Percentiles rank a stretch among this genome's conserved stretches.
These are phyloP conservation scores for Striga hermonthica DNA, from an alignment of 305 asterid genomes.

Conservation along the genomic window DNA sequence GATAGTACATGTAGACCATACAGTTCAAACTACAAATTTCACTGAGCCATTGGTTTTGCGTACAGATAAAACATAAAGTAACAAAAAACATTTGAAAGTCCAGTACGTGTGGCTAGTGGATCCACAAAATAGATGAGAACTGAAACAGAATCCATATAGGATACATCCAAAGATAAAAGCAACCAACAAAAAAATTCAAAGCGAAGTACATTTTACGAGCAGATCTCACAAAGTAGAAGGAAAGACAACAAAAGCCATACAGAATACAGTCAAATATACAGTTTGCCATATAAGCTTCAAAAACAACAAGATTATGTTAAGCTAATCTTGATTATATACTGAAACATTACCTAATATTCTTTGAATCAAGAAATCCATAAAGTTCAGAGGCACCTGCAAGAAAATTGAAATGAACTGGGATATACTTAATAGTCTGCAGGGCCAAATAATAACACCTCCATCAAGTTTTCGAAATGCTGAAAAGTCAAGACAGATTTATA, in stretches of 20 bases:
- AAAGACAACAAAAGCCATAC: neutral
- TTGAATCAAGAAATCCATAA: slow-evolving; percentile 70
- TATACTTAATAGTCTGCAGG: neutral
- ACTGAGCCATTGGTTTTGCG: too few relatives aligned
- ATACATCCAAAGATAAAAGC: too few relatives aligned
- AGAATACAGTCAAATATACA: slow-evolving; percentile 8
- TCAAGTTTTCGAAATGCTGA: neutral
- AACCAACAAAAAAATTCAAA: neutral
- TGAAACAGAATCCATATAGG: too few relatives aligned
- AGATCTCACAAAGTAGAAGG: neutral
- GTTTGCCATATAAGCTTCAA: slow-evolving; percentile 5
- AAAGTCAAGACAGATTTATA: too few relatives aligned
- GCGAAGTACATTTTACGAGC: neutral
- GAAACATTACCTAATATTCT: slow-evolving; percentile 56
- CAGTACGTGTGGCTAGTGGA: too few relatives aligned
- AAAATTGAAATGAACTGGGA: slow-evolving; percentile 28
- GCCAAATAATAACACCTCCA: neutral
- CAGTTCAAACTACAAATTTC: too few relatives aligned
- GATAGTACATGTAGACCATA: neutral
- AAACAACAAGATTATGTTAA: neutral
- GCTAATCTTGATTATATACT: slow-evolving; percentile 1
- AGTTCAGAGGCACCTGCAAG: slow-evolving; percentile 82
- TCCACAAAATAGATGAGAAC: too few relatives aligned
- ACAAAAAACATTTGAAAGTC: too few relatives aligned
- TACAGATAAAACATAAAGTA: too few relatives aligned